Evolutionary conservation across 2,329 filamentous ascomycete genomes (phyloP).

Genomic region (Fusarium luffae): DNA sequence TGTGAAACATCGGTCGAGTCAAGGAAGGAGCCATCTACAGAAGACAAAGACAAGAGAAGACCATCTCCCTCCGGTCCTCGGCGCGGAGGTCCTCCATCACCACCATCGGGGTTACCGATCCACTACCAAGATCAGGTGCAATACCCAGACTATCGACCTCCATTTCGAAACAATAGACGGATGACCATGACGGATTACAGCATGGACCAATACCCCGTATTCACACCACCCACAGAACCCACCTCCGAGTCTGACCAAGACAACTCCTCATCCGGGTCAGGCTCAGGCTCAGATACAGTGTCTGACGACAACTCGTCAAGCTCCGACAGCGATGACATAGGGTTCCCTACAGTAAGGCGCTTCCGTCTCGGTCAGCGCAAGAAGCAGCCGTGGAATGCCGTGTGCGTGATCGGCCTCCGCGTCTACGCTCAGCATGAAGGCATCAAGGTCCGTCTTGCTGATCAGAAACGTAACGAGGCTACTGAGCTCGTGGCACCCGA

Average conservation of each 20-base stretch:
- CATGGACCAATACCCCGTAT: conserved; percentile 23
- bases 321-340: conserved; percentile 33
- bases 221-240: conserved; percentile 32
- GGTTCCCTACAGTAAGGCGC: neutral
- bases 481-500: conserved; percentile 35
- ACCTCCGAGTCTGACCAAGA: conserved; percentile 21
- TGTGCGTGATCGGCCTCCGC: conserved; percentile 54
- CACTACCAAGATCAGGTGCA: neutral
- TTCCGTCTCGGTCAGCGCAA: conserved; percentile 13
- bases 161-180: neutral
- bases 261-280: conserved; percentile 38
- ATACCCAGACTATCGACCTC: neutral
- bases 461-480: conserved; percentile 46
- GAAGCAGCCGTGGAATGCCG: conserved; percentile 54
- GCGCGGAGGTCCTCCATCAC: neutral
- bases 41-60: conserved; percentile 30
- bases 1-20: conserved; percentile 4
- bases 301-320: conserved; percentile 41
- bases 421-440: conserved; percentile 53
- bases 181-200: conserved; percentile 23
- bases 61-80: neutral
- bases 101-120: conserved; percentile 5
- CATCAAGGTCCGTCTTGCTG: conserved; percentile 51
- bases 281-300: conserved; percentile 28
- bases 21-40: conserved; percentile 7